phyloP scores from a whole-genome alignment of 257 asterid species.

The Capsicum pubescens region DNA sequence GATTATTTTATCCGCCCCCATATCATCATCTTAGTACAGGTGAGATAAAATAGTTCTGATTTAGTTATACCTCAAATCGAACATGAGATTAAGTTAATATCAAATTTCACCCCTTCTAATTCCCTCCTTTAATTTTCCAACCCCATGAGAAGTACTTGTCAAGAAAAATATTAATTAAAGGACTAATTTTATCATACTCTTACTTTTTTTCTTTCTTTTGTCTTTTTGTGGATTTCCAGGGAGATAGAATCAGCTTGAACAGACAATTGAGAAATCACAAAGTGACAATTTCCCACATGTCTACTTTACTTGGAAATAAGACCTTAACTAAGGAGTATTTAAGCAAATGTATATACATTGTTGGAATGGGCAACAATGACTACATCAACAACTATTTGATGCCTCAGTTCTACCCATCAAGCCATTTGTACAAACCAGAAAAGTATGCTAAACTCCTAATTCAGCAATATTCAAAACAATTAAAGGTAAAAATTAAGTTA shows the following conservation, averaged over 20 bases:
- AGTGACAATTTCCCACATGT: slow-evolving; percentile 25
- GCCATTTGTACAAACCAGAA: slow-evolving; percentile 37
- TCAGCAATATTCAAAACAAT: slow-evolving; percentile 30
- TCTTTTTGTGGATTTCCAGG: slow-evolving; percentile 23
- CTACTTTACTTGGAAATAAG: slow-evolving; percentile 39
- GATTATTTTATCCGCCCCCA: too few relatives aligned
- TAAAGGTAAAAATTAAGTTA: slow-evolving; percentile 15
- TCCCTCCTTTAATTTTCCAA: too few relatives aligned
- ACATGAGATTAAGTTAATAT: too few relatives aligned
- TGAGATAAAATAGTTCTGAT: too few relatives aligned
- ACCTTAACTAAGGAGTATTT: slow-evolving; percentile 41
- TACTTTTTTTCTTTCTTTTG: neutral
- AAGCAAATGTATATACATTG: slow-evolving; percentile 58
- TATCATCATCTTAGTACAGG: too few relatives aligned
- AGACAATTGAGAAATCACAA: slow-evolving; percentile 37
- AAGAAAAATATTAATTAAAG: neutral
- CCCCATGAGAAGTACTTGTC: too few relatives aligned
- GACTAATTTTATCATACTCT: neutral
- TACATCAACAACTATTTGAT: slow-evolving; percentile 67
- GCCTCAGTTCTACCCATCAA: slow-evolving; percentile 56
- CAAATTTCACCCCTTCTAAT: too few relatives aligned
- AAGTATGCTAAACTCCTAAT: slow-evolving; percentile 26
- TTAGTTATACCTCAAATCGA: too few relatives aligned
- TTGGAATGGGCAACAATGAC: slow-evolving; percentile 67
- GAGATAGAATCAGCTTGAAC: slow-evolving; percentile 34